phyloP scores from a whole-genome alignment of 331 rosid genomes.

The Telfairia occidentalis region DNA sequence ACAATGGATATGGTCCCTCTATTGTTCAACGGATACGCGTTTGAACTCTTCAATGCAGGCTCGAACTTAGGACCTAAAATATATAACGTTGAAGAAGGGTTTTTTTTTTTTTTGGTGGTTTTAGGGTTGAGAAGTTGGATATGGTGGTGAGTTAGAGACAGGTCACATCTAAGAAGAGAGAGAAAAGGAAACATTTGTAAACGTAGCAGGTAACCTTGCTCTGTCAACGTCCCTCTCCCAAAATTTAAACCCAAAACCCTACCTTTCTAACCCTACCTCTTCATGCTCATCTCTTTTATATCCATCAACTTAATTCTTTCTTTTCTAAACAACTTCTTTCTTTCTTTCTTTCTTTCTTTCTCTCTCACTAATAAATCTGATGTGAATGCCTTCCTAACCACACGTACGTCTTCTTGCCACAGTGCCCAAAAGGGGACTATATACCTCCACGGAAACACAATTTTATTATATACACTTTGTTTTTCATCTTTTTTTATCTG shows the following conservation, averaged over 20 bases:
- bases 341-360: neutral
- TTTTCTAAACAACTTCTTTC: neutral
- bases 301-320: neutral
- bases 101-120: too few species aligned
- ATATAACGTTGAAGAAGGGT: too few species aligned
- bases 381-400: conserved; percentile 5
- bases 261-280: too few species aligned
- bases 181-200: conserved; percentile 9
- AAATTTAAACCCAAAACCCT: neutral
- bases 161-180: conserved; percentile 3
- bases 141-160: conserved; percentile 12
- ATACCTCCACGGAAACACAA: neutral
- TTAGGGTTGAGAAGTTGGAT: neutral
- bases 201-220: neutral
- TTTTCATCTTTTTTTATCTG: neutral
- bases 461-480: neutral
- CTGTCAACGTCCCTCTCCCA: conserved; percentile 11
- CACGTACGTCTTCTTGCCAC: neutral
- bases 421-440: neutral
- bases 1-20: too few species aligned
- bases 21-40: too few species aligned
- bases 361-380: neutral
- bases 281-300: neutral
- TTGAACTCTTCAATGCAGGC: too few species aligned
- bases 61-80: too few species aligned